These are phyloP conservation scores for Zizania palustris DNA, from an alignment of 202 grass and related monocot genomes.

Conservation along the genomic window DNA sequence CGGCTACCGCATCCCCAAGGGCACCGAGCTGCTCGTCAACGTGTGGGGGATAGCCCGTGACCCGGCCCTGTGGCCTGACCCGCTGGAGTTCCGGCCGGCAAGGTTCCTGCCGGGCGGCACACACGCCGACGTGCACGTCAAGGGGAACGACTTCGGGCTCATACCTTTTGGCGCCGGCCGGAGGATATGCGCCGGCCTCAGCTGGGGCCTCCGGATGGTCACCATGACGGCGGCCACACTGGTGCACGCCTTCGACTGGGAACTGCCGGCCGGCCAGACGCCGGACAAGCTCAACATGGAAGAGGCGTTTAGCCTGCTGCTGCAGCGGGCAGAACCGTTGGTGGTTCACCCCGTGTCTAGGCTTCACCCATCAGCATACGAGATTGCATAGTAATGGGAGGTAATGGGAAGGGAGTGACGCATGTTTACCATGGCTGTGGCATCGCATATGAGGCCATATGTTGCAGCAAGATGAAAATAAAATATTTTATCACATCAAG, in stretches of 20 bases:
- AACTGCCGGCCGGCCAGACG: conserved; percentile 34
- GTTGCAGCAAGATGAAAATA: no score
- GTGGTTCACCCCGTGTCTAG: conserved; percentile 45
- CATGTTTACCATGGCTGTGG: not conserved
- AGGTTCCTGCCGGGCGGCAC: conserved; percentile 38
- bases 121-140: conserved; percentile 30
- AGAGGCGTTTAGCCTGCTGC: conserved; percentile 49
- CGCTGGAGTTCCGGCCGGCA: conserved; percentile 37
- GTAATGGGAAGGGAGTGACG: not conserved
- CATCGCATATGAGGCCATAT: not conserved
- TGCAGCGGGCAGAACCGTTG: conserved; percentile 47
- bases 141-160: conserved; percentile 46
- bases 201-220: conserved; percentile 53
- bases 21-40: conserved; percentile 52
- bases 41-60: conserved; percentile 67
- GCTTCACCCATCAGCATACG: conserved; percentile 28
- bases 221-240: conserved; percentile 46
- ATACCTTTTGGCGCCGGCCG: conserved; percentile 60
- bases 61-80: conserved; percentile 42
- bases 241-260: conserved; percentile 64
- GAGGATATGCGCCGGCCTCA: conserved; percentile 63
- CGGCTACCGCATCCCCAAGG: conserved; percentile 47
- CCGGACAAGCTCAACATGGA: conserved; percentile 57
- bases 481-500: no score
- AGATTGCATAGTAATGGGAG: not conserved